Evolutionary conservation across 169 alveolate genomes (phyloP).

Genomic region (Plasmodium gallinaceum): DNA sequence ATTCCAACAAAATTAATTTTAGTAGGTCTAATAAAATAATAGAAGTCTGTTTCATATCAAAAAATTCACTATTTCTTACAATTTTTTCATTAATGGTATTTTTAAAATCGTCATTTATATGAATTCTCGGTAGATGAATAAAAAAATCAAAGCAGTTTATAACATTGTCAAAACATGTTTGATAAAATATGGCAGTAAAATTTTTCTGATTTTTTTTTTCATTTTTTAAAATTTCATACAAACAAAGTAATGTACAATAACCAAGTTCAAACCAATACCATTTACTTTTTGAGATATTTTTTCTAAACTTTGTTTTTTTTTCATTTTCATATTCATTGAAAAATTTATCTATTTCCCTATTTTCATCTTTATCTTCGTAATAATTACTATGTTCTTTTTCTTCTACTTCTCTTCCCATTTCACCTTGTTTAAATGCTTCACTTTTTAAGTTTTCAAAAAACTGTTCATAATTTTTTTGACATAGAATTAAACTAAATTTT

Average conservation of each 20-base stretch:
- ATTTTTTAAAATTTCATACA: slow-evolving; percentile 67
- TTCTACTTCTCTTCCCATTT: background rate
- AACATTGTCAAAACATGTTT: slow-evolving; percentile 57
- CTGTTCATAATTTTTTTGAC: slow-evolving; percentile 24
- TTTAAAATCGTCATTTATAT: slow-evolving; percentile 21
- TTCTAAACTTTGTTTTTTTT: background rate
- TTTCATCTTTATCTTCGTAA: background rate
- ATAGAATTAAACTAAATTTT: slow-evolving; percentile 13
- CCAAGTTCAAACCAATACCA: slow-evolving; percentile 77
- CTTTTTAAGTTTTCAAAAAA: background rate
- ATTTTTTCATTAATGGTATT: slow-evolving; percentile 32
- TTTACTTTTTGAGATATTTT: slow-evolving; percentile 10
- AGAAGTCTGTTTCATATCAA: slow-evolving; percentile 8
- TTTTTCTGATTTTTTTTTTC: slow-evolving; percentile 71
- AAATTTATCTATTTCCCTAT: background rate
- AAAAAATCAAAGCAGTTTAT: slow-evolving; percentile 46
- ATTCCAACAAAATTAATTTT: slow-evolving; percentile 39
- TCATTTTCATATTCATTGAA: background rate
- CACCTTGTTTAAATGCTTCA: background rate
- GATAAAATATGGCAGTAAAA: slow-evolving; percentile 36
- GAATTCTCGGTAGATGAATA: slow-evolving; percentile 54
- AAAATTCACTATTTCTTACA: slow-evolving; percentile 31
- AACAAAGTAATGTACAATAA: slow-evolving; percentile 49
- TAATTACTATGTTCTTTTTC: background rate
- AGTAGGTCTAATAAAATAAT: slow-evolving; percentile 31